Conservation (phyloP, 1,284 basidiomycete species). For the Kalmanozyma brasiliensis region DNA sequence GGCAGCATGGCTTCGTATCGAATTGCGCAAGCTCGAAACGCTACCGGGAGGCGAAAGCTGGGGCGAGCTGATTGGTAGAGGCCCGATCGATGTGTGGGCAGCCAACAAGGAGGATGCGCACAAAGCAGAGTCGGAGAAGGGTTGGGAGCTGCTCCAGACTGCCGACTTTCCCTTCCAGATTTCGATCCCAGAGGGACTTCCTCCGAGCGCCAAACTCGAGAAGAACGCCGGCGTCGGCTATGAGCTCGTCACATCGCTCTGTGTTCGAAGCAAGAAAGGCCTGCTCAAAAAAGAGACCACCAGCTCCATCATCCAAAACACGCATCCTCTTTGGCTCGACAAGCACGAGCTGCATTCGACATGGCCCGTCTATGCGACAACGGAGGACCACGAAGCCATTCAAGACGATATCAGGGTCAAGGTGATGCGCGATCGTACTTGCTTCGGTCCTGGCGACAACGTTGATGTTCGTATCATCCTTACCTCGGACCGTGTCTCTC, state of each 20-base stretch:
- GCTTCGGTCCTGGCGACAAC: constrained; percentile 59
- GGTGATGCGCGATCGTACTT: constrained; percentile 54
- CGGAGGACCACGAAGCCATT: constrained; percentile 50
- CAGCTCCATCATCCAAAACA: constrained; percentile 59
- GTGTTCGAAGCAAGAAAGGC: constrained; percentile 56
- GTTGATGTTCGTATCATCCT: constrained; percentile 58
- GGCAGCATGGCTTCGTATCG: constrained; percentile 64
- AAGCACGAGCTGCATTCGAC: constrained; percentile 67
- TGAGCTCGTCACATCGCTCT: constrained; percentile 63
- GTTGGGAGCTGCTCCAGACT: constrained; percentile 53
- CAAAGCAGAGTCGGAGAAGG: constrained; percentile 48
- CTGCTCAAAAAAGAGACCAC: constrained; percentile 49
- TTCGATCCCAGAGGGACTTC: constrained; percentile 61
- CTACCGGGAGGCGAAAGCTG: constrained; percentile 63
- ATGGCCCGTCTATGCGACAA: constrained; percentile 61
- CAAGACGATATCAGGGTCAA: constrained; percentile 53
- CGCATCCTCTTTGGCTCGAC: constrained; percentile 58
- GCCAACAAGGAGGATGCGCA: constrained; percentile 40
- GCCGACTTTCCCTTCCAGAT: constrained; percentile 60
- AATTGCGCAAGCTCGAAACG: constrained; percentile 65
- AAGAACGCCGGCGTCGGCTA: constrained; percentile 63
- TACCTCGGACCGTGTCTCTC: constrained; percentile 41
- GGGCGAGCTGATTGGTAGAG: constrained; percentile 64
- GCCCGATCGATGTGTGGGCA: constrained; percentile 63
- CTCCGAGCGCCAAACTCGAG: constrained; percentile 60